Evolutionary conservation across 106 monocot genomes (phyloP).

Genomic region (Acanthochlamys bracteata): DNA sequence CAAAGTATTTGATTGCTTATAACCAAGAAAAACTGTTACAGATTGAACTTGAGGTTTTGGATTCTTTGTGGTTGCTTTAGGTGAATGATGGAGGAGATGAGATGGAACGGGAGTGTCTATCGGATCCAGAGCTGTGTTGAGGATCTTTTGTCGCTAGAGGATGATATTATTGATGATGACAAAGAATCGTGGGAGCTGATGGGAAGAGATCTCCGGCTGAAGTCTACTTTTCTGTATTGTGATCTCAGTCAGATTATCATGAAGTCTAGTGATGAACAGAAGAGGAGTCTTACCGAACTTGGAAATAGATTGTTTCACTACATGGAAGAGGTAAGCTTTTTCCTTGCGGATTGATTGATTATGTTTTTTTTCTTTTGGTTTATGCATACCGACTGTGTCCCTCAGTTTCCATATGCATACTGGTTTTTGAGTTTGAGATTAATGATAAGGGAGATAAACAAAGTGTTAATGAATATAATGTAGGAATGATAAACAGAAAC

Average conservation of each 20-base stretch:
- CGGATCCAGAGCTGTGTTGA: slow-evolving; percentile 36
- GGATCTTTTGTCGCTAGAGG: slow-evolving; percentile 49
- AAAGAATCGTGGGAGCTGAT: slow-evolving; percentile 46
- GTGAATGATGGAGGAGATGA: slow-evolving; percentile 20
- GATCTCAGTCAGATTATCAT: slow-evolving; percentile 61
- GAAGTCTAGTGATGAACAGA: slow-evolving; percentile 20
- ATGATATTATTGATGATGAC: slow-evolving; percentile 29
- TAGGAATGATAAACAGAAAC: no score
- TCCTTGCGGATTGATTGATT: background rate
- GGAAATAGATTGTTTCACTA: slow-evolving; percentile 42
- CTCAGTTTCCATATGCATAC: background rate
- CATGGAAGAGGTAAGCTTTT: slow-evolving; percentile 56
- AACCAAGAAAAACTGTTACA: no score
- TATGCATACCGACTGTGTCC: background rate
- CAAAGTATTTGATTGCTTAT: no score
- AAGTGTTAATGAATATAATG: no score
- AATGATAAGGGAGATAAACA: no score
- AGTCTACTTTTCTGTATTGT: slow-evolving; percentile 57
- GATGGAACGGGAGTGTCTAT: slow-evolving; percentile 28
- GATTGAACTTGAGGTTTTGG: background rate
- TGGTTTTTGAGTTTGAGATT: no score
- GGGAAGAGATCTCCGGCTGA: slow-evolving; percentile 48
- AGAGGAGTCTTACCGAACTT: slow-evolving; percentile 33
- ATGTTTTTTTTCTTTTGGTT: background rate
- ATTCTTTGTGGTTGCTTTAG: background rate